Conservation (phyloP, 192 early-diverging fungal genomes). For the Dissophora ornata region DNA sequence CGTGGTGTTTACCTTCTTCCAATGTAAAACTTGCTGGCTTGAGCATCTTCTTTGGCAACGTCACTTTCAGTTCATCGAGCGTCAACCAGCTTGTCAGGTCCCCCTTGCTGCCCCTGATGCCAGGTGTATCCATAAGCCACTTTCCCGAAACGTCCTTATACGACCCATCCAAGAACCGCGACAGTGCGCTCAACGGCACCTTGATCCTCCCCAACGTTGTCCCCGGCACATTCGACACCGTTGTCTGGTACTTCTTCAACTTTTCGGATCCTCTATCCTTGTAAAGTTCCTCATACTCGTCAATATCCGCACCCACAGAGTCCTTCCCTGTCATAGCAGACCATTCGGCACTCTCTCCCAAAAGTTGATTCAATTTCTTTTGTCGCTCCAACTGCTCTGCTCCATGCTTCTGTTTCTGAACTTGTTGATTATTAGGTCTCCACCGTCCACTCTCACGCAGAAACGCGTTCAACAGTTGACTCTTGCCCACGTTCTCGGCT, state of each 20-base stretch:
- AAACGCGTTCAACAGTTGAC: slow-evolving; percentile 45
- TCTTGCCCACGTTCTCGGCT: slow-evolving; percentile 46
- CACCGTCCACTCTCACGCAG: slow-evolving; percentile 36
- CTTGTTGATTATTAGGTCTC: slow-evolving; percentile 15
- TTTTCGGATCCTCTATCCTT: slow-evolving; percentile 32
- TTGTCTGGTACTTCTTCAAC: slow-evolving; percentile 23
- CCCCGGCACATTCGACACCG: slow-evolving; percentile 50
- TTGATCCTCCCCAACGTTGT: slow-evolving; percentile 43
- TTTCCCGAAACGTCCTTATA: slow-evolving; percentile 35
- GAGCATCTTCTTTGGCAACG: slow-evolving; percentile 40
- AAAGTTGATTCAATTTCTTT: slow-evolving; percentile 16
- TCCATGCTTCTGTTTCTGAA: neutral
- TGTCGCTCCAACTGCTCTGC: slow-evolving; percentile 20
- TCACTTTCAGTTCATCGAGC: slow-evolving; percentile 41
- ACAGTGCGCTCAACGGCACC: slow-evolving; percentile 34
- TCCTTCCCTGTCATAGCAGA: slow-evolving; percentile 28
- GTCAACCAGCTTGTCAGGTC: slow-evolving; percentile 41
- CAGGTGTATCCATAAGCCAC: slow-evolving; percentile 48
- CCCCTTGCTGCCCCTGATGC: slow-evolving; percentile 15
- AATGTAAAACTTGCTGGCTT: slow-evolving; percentile 44
- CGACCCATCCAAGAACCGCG: slow-evolving; percentile 11
- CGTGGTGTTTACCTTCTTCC: slow-evolving; percentile 36
- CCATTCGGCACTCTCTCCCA: slow-evolving; percentile 21
- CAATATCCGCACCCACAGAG: slow-evolving; percentile 15
- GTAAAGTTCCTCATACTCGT: slow-evolving; percentile 32